These are phyloP conservation scores for Rachicladosporium sp. DNA, from an alignment of 2,329 filamentous ascomycete genomes.

Conservation along the genomic window DNA sequence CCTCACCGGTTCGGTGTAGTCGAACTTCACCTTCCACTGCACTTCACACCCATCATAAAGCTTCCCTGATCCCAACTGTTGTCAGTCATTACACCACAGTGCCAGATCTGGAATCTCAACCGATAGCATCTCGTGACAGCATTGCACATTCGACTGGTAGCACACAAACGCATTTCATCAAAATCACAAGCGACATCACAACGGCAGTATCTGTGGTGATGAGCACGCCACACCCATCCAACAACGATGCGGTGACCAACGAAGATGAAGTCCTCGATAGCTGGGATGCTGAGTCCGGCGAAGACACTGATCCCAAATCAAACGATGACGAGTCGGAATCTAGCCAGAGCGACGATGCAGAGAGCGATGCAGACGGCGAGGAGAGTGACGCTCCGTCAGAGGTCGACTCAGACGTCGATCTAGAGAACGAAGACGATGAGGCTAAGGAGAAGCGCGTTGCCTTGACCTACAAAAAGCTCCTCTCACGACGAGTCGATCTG, in stretches of 20 bases:
- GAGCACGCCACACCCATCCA: constrained; percentile 4
- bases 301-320: background rate
- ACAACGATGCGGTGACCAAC: constrained; percentile 1
- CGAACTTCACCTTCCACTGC: too few relatives aligned
- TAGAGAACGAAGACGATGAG: constrained; percentile 7
- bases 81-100: too few relatives aligned
- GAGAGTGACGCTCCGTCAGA: constrained; percentile 7
- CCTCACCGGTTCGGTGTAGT: too few relatives aligned
- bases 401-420: constrained; percentile 5
- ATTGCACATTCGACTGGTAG: too few relatives aligned
- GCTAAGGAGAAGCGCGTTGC: constrained; percentile 8
- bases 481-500: constrained; percentile 46
- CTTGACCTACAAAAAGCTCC: constrained; percentile 28
- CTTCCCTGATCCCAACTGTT: too few relatives aligned
- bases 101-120: too few relatives aligned
- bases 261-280: constrained; percentile 4
- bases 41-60: too few relatives aligned
- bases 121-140: too few relatives aligned
- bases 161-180: too few relatives aligned
- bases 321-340: background rate
- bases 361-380: constrained; percentile 3
- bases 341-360: constrained; percentile 3
- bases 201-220: background rate
- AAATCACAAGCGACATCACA: too few relatives aligned
- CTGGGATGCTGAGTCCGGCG: constrained; percentile 5